Base-by-base conservation (phyloP, 1,284 basidiomycete species). In the Ganoderma leucocontextum region DNA sequence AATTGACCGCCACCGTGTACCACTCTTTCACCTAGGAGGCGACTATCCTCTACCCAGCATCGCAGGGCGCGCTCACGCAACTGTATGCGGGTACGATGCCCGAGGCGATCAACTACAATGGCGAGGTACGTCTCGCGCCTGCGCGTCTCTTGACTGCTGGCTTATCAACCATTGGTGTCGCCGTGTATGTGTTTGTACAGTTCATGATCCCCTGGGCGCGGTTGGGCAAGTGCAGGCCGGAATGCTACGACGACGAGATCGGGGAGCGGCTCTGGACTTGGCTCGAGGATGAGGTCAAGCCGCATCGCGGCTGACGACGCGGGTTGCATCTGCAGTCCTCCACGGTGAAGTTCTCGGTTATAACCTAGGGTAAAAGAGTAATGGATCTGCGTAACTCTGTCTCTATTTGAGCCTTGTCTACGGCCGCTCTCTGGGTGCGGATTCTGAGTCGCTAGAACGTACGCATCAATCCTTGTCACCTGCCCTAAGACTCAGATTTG, bases 171-270 rank as follows among this genome's bases (percentile, higher is more conserved):
- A 47, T 22, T 19, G 2, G 44, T 9, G 9, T 12, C 39, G 10
- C 39, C 39, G 44, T 22, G 41, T 17, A 42, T 10, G 29, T n/a
- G 15, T 13, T n/a, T 39, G 35, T 13, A 25, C 55, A 64, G 63
- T 64, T 12, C 39, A 9, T 64, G 17, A 80, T 84, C 9, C 85
- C 86, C 2, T 87, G 83, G 83, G 86, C 83, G 0, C 77, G 83
- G 2, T 61, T 80, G 4, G 83, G 80, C 0, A 70, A 73, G 6
- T 78, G 73, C 5, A 77, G 77, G n/a, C 58, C 74, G 12, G 76
- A 75, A 12, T 75, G 80, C 4, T 75, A 78, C 25, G 81, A 87
- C 68, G 75, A 76, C 29, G 72, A 78, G 58, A 64, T 82, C 1
- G 82, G 80, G 0, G 74, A 75, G 68, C 75, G 78, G 62, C 72